Conservation (phyloP, 148 eudicot genomes). For the Spergularia bocconei region DNA sequence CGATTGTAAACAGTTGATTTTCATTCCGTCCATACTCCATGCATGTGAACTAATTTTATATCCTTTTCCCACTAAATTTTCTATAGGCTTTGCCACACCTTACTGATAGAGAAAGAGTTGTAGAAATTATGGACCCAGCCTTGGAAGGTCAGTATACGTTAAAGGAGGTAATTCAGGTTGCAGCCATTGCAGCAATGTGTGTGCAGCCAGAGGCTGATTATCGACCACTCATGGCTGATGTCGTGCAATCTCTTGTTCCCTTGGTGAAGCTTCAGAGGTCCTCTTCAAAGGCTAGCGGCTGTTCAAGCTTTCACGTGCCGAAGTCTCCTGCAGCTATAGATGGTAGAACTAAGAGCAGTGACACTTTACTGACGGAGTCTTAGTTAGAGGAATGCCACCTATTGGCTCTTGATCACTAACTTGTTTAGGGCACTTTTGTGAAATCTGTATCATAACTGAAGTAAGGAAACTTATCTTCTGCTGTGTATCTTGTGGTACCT, state of each 20-base stretch:
- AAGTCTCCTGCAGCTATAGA: constrained; percentile 46
- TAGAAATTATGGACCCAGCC: constrained; percentile 82
- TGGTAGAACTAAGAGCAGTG: constrained; percentile 12
- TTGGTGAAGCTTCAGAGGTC: constrained; percentile 59
- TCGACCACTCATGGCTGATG: constrained; percentile 95
- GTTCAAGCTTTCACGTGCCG: constrained; percentile 40
- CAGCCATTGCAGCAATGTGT: constrained; percentile 98
- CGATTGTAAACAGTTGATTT: background rate
- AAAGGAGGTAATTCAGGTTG: constrained; percentile 89
- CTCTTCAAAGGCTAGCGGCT: constrained; percentile 35
- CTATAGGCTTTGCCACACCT: constrained; percentile 79
- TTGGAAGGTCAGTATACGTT: constrained; percentile 76
- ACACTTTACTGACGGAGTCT: constrained; percentile 19
- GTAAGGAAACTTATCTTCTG: background rate
- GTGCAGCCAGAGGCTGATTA: constrained; percentile 94
- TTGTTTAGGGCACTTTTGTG: constrained; percentile 3
- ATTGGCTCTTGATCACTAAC: constrained; percentile 3
- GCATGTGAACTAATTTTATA: background rate
- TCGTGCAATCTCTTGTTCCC: constrained; percentile 88
- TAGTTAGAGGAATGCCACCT: background rate
- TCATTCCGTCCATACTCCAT: background rate
- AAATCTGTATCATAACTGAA: constrained; percentile 12
- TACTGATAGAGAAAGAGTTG: constrained; percentile 79
- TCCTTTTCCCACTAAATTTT: background rate
- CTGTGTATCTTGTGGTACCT: background rate